These are phyloP conservation scores for Penicillium atrosanguineum DNA, from an alignment of 495 filamentous ascomycete species.

Conservation along the genomic window DNA sequence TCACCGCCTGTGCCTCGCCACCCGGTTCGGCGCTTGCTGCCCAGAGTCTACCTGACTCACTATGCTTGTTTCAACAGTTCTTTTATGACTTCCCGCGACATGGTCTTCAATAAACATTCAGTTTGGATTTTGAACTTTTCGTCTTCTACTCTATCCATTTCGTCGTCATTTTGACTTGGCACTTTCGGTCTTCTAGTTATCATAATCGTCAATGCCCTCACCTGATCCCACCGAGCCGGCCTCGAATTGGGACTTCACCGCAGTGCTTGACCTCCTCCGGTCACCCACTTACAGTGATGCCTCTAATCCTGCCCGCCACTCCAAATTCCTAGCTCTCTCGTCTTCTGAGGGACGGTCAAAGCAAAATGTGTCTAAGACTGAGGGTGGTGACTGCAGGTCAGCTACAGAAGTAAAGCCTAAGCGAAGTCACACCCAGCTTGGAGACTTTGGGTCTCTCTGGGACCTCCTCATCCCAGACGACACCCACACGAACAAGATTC, in stretches of 20 bases:
- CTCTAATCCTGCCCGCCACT: slow-evolving; percentile 10
- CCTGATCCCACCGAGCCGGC: slow-evolving; percentile 14
- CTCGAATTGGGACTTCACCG: slow-evolving; percentile 48
- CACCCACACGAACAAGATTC: not conserved
- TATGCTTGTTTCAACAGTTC: not conserved
- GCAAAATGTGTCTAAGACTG: not conserved
- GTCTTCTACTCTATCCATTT: not conserved
- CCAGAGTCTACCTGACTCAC: slow-evolving; percentile 4
- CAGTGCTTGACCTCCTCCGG: slow-evolving; percentile 47
- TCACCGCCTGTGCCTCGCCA: not conserved
- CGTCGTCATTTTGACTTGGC: not conserved
- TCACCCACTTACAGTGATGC: slow-evolving; percentile 30
- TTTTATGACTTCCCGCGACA: slow-evolving; percentile 2
- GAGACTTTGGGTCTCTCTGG: slow-evolving; percentile 42
- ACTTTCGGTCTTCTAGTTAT: not conserved
- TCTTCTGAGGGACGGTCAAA: not conserved
- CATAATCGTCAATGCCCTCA: slow-evolving; percentile 14
- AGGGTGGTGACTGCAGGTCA: slow-evolving; percentile 2
- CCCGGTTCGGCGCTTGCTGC: slow-evolving; percentile 1
- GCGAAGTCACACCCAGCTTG: slow-evolving; percentile 23
- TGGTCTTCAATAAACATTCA: not conserved
- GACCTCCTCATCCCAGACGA: slow-evolving; percentile 21
- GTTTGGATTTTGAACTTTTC: not conserved
- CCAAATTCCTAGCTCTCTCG: slow-evolving; percentile 2
- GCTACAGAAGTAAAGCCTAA: not conserved